Base-by-base conservation (phyloP, 208 protist genomes). In the Wallacemonas sp. region DNA sequence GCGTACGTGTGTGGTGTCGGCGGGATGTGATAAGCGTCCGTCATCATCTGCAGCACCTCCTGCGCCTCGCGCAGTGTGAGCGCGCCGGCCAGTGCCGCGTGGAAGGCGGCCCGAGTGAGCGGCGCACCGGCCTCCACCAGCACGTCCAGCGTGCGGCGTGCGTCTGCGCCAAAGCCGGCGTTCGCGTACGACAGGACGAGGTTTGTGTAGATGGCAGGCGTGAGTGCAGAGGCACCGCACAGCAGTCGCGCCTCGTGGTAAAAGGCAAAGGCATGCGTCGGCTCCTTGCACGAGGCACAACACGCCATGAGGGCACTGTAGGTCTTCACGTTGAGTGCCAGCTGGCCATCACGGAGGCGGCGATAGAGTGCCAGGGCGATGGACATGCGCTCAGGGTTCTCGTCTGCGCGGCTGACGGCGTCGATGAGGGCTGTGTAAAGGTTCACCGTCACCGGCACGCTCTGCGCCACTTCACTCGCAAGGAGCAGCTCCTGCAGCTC, bases 261-360 rank as follows among this genome's bases (percentile, higher is more conserved):
- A 65, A 96, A 89, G 14, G 85, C 87, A 67, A 96, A 93, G 56
- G 85, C 83, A 14, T 86, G 85, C 36, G 79, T 91, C 47, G 90
- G 86, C 67, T 93, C 89, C 16, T 70, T 63, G 16, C 61, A 74
- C 16, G 78, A 75, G 49, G 87, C 86, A 60, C 80, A 88, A 63
- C 84, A 91, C 8, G 81, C 81, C 27, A 95, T 91, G 30, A 95
- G 76, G 11, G 86, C 89, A 3, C 83, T 80, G 69, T 95, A 95
- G 36, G 86, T 92, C 26, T 89, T 76, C 9, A 71, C 44, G 5
- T 54, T 83, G 30, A 77, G 85, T 1, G 64, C 57, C 47, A 93
- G 61, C 3, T 48, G 47, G 1, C 74, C 80, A 60, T 95, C 89
- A 0, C 83, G 83, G 21, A 95, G 67, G n/a, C 82, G 81, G 16